Percentiles rank a stretch among this genome's conserved stretches.
These are phyloP conservation scores for Vaccinium myrtillus DNA, from an alignment of 148 eudicot species.

Conservation along the genomic window DNA sequence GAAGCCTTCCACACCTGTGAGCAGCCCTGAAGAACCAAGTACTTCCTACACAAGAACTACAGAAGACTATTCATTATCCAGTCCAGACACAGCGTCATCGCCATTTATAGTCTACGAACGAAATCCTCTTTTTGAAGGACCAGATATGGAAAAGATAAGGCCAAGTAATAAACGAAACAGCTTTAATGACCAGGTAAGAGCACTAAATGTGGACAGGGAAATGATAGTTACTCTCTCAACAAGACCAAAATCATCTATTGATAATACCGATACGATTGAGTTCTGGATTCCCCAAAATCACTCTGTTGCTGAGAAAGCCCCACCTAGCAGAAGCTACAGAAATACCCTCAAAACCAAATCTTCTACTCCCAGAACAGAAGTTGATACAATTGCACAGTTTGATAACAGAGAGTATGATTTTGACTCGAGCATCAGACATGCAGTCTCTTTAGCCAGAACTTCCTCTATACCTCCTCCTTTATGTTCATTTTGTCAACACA, in stretches of 20 bases:
- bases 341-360: conserved; percentile 20
- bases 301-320: conserved; percentile 26
- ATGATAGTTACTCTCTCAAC: conserved; percentile 29
- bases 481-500: conserved; percentile 79
- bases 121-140: conserved; percentile 79
- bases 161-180: conserved; percentile 18
- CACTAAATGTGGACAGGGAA: conserved; percentile 26
- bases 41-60: conserved; percentile 62
- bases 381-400: conserved; percentile 30
- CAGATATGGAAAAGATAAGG: conserved; percentile 36
- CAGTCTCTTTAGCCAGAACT: conserved; percentile 55
- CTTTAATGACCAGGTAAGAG: conserved; percentile 19
- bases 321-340: conserved; percentile 21
- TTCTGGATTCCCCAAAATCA: conserved; percentile 44
- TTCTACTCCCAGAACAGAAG: conserved; percentile 21
- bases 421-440: conserved; percentile 54
- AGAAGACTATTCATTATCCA: conserved; percentile 42
- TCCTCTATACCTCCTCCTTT: conserved; percentile 83
- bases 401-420: conserved; percentile 27
- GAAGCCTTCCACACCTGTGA: conserved; percentile 76
- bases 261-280: conserved; percentile 23
- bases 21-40: conserved; percentile 77
- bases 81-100: conserved; percentile 48
- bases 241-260: conserved; percentile 18
- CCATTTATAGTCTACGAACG: conserved; percentile 62